Base-by-base conservation (phyloP, 2,329 filamentous ascomycete species). In the Trichoderma sp. region DNA sequence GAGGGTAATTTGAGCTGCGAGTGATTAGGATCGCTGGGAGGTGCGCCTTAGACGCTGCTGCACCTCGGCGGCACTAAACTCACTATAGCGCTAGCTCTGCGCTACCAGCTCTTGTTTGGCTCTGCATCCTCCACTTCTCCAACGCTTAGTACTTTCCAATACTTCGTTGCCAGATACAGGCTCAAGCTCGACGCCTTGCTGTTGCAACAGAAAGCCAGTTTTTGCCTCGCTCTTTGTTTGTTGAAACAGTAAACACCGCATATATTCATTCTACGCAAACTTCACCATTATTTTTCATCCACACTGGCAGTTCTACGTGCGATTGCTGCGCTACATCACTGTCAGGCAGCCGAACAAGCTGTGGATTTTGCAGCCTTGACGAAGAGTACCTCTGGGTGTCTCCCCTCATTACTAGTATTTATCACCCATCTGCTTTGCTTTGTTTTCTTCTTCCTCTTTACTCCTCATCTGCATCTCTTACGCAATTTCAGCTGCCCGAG, bases 101-200 rank as follows among this genome's bases (percentile, higher is more conserved):
- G 49, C 59, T 63, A 63, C 49, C 59, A 63, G 59, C 43, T 51
- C 30, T 24, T 16, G n/a, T 18, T 59, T 34, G 30, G 21, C n/a
- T 43, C 39, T 49, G 46, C n/a, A 49, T 24, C 32, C 59, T 61
- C 59, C 59, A 46, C 59, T 63, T 63, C 59, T 63, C 59, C 21
- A 37, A 63, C 51, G 26, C 49, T 6, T 24, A 49, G 46, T 49
- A 34, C 28, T 18, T 63, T 21, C n/a, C 21, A 30, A 43, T 63
- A 51, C 30, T 43, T 43, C 16, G 39, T 43, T 43, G 39, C 39
- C 39, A n/a, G 56, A 21, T 5, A 43, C 56, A 28, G n/a, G 34
- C 56, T 59, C 34, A 59, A 37, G 24, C 21, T 39, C 32, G 56
- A 26, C 34, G 7, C 34, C 26, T 43, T 43, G 56, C 56, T 3